These are phyloP conservation scores for Epichloe amarillans DNA, from an alignment of 2,329 filamentous ascomycete species.

Conservation along the genomic window DNA sequence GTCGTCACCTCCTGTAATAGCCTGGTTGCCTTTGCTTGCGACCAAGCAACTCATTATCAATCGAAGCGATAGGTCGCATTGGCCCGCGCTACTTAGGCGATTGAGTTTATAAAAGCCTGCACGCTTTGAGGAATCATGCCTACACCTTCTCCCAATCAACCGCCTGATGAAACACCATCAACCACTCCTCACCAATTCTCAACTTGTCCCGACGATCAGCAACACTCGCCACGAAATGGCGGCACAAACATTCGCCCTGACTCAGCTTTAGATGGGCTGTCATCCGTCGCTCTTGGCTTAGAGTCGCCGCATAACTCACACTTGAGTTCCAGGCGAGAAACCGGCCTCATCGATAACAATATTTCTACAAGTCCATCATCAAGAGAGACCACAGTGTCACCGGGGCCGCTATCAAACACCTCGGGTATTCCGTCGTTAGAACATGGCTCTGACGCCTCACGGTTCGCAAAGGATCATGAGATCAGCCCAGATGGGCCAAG, in stretches of 20 bases:
- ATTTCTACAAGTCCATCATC: slow-evolving; percentile 19
- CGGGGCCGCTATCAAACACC: slow-evolving; percentile 22
- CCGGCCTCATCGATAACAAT: slow-evolving; percentile 9
- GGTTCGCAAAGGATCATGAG: slow-evolving; percentile 20
- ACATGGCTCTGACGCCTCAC: slow-evolving; percentile 15
- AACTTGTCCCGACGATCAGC: slow-evolving; percentile 31
- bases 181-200: slow-evolving; percentile 25
- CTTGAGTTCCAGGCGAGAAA: background rate
- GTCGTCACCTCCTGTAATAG: too few relatives aligned
- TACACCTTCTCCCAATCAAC: slow-evolving; percentile 30
- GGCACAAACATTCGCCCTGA: slow-evolving; percentile 11
- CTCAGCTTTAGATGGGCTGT: slow-evolving; percentile 10
- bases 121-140: slow-evolving; percentile 23
- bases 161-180: slow-evolving; percentile 21
- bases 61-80: background rate
- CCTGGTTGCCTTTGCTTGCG: background rate
- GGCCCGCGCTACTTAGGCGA: background rate
- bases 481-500: slow-evolving; percentile 6
- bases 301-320: background rate
- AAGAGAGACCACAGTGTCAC: slow-evolving; percentile 30
- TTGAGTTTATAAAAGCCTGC: background rate
- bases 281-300: slow-evolving; percentile 10
- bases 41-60: background rate
- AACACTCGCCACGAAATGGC: slow-evolving; percentile 13
- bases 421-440: slow-evolving; percentile 22